Percentiles rank a stretch among this genome's conserved stretches.
phyloP scores from a whole-genome alignment of 495 filamentous ascomycete genomes.

The Talaromyces proteolyticus region DNA sequence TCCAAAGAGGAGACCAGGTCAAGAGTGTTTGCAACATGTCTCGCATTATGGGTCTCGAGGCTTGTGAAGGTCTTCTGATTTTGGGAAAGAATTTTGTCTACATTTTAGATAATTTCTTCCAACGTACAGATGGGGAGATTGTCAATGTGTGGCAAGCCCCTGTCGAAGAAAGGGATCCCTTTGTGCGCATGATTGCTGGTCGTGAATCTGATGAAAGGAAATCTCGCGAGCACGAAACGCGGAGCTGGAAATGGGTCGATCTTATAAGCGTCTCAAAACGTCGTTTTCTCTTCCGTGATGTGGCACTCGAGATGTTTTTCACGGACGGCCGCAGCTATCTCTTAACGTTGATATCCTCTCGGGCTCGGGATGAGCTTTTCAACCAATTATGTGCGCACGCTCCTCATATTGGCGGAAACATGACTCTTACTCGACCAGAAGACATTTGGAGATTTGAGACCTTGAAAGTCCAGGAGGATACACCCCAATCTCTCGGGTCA shows the following conservation, averaged over 20 bases:
- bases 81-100: constrained; percentile 91
- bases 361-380: constrained; percentile 72
- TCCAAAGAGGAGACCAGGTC: constrained; percentile 88
- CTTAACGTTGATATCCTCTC: constrained; percentile 69
- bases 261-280: constrained; percentile 96
- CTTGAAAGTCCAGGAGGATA: constrained; percentile 74
- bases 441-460: constrained; percentile 87
- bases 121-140: constrained; percentile 89
- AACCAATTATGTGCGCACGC: constrained; percentile 68
- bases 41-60: constrained; percentile 86
- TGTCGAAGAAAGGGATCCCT: constrained; percentile 86
- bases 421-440: constrained; percentile 46
- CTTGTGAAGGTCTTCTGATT: constrained; percentile 85
- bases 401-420: constrained; percentile 61
- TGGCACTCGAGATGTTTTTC: constrained; percentile 94
- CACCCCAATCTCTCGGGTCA: constrained; percentile 75
- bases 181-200: constrained; percentile 87
- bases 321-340: constrained; percentile 94
- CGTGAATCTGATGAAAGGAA: constrained; percentile 58
- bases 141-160: constrained; percentile 94
- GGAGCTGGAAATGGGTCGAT: constrained; percentile 92
- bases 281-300: constrained; percentile 90
- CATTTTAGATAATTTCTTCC: constrained; percentile 91
- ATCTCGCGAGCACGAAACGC: constrained; percentile 66
- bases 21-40: constrained; percentile 93